Conservation (phyloP, 139 green algal species). For the Chlamydomonas sp. region DNA sequence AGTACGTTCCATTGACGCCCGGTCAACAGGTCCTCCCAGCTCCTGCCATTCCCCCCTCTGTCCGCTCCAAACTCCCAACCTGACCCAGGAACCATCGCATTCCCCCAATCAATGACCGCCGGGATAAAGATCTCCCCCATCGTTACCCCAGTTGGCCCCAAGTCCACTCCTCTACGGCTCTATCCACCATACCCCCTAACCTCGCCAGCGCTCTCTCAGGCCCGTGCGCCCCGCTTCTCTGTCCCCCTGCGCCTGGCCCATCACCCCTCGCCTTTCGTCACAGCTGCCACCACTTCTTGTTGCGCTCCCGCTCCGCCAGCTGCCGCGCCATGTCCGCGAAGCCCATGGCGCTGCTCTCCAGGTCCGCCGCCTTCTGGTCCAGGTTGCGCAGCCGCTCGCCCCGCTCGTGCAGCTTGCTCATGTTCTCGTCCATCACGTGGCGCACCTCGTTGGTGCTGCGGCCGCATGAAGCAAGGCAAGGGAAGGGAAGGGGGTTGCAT, state of each 20-base stretch:
- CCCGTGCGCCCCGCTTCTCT: too few relatives aligned
- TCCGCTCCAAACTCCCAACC: too few relatives aligned
- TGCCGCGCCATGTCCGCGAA: conserved; percentile 70
- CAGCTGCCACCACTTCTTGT: conserved; percentile 62
- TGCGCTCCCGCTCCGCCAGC: conserved; percentile 62
- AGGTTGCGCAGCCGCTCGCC: conserved; percentile 61
- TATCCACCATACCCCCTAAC: background rate
- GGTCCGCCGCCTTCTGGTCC: conserved; percentile 60
- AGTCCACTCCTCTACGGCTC: background rate
- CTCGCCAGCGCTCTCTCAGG: too few relatives aligned
- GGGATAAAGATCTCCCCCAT: too few relatives aligned
- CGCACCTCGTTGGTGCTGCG: conserved; percentile 31
- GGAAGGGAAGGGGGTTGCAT: background rate
- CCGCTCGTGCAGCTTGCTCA: conserved; percentile 51
- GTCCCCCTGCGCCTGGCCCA: background rate
- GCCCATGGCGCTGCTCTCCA: conserved; percentile 54
- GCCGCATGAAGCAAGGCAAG: background rate
- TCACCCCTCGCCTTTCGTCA: background rate
- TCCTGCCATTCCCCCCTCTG: too few relatives aligned
- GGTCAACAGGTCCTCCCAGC: too few relatives aligned
- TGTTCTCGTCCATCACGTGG: conserved; percentile 57
- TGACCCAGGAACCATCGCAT: too few relatives aligned
- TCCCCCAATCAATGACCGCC: too few relatives aligned
- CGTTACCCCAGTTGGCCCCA: too few relatives aligned
- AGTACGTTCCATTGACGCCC: too few relatives aligned